Evolutionary conservation across 2,329 filamentous ascomycete species (phyloP), one percentile per base, ranked within the genome.

Genomic region (Pyricularia pennisetigena): DNA sequence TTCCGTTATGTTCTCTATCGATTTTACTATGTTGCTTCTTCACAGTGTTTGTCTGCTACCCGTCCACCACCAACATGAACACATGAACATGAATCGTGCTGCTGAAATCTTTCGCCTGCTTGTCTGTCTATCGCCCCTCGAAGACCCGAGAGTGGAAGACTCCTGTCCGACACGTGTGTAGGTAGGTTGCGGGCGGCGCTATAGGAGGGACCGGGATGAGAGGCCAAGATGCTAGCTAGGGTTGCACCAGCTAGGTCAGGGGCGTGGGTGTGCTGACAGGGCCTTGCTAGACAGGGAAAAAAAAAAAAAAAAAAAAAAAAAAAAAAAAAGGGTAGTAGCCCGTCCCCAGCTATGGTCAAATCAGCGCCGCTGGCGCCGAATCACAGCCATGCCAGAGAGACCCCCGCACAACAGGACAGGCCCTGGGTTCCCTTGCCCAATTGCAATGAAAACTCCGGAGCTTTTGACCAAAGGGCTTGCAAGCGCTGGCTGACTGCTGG

Each of bases 241-340:
- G 64, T 65, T 23, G 64, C 64, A 65, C 64, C 32, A 32, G 64
- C 32, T 65, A 35, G 64, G 64, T 65, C 64, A 65, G 64, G 64
- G 64, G 64, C 64, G 64, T 65, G 32, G 29, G 23, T 26, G 23
- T 29, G 62, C 23, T 64, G 62, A 64, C 30, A 35, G 62, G 62
- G 30, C 62, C 23, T n/a, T 49, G 41, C 57, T 23, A 24, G 57
- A 24, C 57, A 61, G 32, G 14, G 10, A 35, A 35, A 14, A 35
- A 35, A 35, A 35, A 35, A 35, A 9, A 35, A 9, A 35, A 35
- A 14, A 35, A 35, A 35, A 35, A 35, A 35, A 9, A 8, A 9
- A 2, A 35, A 35, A 61, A 26, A 61, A 26, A 26, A 26, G 57
- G 24, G 57, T 61, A 61, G 57, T 26, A 61, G 57, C 57, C 57